A percentile compares a stretch with the other conserved stretches of the same genome.
phyloP scores from a whole-genome alignment of 1,139 yeast genomes.

The Pichia sp. region DNA sequence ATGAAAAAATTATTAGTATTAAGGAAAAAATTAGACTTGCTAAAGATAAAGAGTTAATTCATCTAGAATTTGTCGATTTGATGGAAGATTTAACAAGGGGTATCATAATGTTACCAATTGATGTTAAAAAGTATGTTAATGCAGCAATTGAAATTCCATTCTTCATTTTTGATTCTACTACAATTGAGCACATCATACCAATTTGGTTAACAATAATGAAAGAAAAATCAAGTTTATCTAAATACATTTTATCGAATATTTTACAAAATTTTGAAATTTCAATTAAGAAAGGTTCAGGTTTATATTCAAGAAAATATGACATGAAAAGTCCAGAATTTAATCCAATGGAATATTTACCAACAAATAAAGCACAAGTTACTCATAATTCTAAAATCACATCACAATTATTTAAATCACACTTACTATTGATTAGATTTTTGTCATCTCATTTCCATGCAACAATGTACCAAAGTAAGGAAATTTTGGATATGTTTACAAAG shows the following conservation, averaged over 20 bases:
- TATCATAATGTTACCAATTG: slow-evolving; percentile 39
- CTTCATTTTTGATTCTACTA: slow-evolving; percentile 48
- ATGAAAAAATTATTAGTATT: slow-evolving; percentile 1
- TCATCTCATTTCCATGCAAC: slow-evolving; percentile 82
- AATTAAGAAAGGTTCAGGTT: slow-evolving; percentile 53
- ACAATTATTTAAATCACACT: slow-evolving; percentile 64
- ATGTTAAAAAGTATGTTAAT: slow-evolving; percentile 47
- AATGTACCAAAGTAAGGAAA: slow-evolving; percentile 62
- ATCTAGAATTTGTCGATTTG: slow-evolving; percentile 32
- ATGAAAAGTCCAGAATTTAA: slow-evolving; percentile 55
- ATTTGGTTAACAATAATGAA: slow-evolving; percentile 80
- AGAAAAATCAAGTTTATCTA: slow-evolving; percentile 54
- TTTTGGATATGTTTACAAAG: slow-evolving; percentile 62
- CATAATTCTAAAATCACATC: slow-evolving; percentile 44
- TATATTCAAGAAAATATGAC: slow-evolving; percentile 59
- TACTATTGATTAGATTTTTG: slow-evolving; percentile 59
- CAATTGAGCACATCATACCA: slow-evolving; percentile 62
- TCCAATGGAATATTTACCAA: slow-evolving; percentile 86
- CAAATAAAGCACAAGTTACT: slow-evolving; percentile 57
- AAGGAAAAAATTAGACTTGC: slow-evolving; percentile 6
- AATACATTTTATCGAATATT: slow-evolving; percentile 63
- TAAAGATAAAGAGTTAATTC: slow-evolving; percentile 17
- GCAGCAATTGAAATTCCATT: slow-evolving; percentile 71
- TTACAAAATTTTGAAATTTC: slow-evolving; percentile 62
- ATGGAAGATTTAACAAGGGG: slow-evolving; percentile 43